Evolutionary conservation across 805 yeast species (phyloP), one percentile per base, ranked within the genome.

Genomic region (Cyberlindnera petersonii): DNA sequence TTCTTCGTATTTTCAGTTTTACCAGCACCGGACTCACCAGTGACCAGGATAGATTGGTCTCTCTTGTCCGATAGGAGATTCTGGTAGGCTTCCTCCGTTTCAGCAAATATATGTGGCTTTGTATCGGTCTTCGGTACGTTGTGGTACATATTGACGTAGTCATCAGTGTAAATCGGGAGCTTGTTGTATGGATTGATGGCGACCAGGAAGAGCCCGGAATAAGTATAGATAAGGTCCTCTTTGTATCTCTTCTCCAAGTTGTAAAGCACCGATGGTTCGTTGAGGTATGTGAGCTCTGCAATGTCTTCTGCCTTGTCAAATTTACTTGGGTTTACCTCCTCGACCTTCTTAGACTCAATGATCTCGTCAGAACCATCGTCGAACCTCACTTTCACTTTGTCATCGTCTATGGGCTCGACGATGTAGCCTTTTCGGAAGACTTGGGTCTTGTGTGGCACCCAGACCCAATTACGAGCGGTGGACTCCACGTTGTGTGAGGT

Each of bases 11-110:
- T 93, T 64, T 93, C 98, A 0, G 99, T 93, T 59, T 93, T 93
- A 37, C 99, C 99, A 0, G 99, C 98, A 49, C 99, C 99, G 18
- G 95, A 83, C 59, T 93, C 99, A 48, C 99, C 99, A 0, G 98
- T 93, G n/a, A 93, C 97, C 35, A 93, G 68, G 39, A 93, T 87
- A 10, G 94, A 81, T 65, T 93, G 98, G 60, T 89, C 83, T 52
- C 78, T 79, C 35, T 67, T 71, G 47, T 83, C 80, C 10, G 72
- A 68, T 10, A 86, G 65, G 58, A 93, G 66, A 52, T 81, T 84
- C 46, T 86, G 75, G 51, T 79, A 86, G 1, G 98, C 95, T 33
- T 78, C 77, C 54, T 93, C 96, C 0, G 95, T 84, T 22, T 85
- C 79, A 1, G 95, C 94, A 62, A 80, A 93, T 27, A 93, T 88